A percentile compares a stretch with the other conserved stretches of the same genome.
Conservation (phyloP, 2,329 filamentous ascomycete genomes). For the Scedosporium dehoogii region DNA sequence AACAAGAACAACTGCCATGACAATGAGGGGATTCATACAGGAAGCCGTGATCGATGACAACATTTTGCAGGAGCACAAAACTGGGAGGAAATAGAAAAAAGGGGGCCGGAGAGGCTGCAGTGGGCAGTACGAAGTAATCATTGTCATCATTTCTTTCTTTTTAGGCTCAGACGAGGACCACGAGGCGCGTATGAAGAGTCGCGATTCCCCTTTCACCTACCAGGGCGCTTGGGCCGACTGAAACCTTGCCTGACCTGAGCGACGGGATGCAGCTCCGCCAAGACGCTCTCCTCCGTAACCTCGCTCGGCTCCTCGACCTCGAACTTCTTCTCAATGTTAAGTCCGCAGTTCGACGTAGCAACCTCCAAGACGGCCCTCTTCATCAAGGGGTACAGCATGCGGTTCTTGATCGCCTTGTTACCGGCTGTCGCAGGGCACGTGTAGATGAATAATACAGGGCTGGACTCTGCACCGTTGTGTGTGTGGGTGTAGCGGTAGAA, state of each 20-base stretch:
- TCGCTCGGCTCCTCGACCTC: constrained; percentile 59
- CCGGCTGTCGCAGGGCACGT: constrained; percentile 60
- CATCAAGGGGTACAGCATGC: constrained; percentile 74
- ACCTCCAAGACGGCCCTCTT: constrained; percentile 56
- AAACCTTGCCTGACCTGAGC: constrained; percentile 59
- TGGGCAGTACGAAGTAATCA: too few relatives aligned
- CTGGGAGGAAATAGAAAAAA: too few relatives aligned
- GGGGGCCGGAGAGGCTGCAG: too few relatives aligned
- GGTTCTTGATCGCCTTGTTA: constrained; percentile 64
- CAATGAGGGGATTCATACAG: not conserved
- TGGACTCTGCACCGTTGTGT: constrained; percentile 38
- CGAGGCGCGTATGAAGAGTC: not conserved
- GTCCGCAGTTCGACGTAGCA: constrained; percentile 54
- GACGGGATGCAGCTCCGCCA: constrained; percentile 59
- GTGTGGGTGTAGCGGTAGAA: constrained; percentile 62
- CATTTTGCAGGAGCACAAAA: too few relatives aligned
- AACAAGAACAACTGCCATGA: not conserved
- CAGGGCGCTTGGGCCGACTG: constrained; percentile 69
- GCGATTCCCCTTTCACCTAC: constrained; percentile 33
- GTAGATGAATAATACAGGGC: constrained; percentile 69
- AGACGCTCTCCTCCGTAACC: constrained; percentile 56
- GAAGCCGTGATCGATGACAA: too few relatives aligned
- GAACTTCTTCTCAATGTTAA: constrained; percentile 61
- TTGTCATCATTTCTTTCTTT: too few relatives aligned
- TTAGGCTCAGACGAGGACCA: too few relatives aligned